Evolutionary conservation across 257 asterid genomes (phyloP), one percentile per base, ranked within the genome.

Genomic region (Nicotiana attenuata): DNA sequence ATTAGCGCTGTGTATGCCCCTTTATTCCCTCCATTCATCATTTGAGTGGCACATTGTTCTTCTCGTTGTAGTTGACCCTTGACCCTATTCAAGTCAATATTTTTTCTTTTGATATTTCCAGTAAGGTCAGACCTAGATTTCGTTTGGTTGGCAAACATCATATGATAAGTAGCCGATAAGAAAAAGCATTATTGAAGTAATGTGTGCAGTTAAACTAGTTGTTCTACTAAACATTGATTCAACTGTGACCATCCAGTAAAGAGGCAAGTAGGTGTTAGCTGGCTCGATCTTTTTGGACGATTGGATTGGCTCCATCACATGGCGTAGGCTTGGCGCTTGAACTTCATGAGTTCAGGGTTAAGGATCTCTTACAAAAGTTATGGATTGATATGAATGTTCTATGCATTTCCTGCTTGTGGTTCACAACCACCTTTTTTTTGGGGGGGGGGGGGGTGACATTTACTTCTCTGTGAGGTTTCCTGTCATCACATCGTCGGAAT

Each of bases 21-120:
- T 71, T 71, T 71, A 73, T 73, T 47, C 60, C 24, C 41, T 73
- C 79, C 63, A 47, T 73, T 73, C 66, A 73, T 7, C 24, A 24
- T 50, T 47, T 50, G 63, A 73, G 63, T 24, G 16, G 5, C 63
- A 20, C 16, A 50, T 73, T 33, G 16, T 7, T 73, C 52, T 73
- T 73, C 8, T 31, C 22, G 7, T 73, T 73, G 50, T 65, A 7
- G 47, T 16, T 8, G 45, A 65, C 15, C 78, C 38, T 29, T 7
- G 41, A 65, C 15, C 78, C 41, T 24, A 73, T 15, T 73, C 78
- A 24, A 73, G 78, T 73, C 35, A 14, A 13, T 24, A 1, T 45
- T 73, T 73, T 16, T 73, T 14, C 61, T 24, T 47, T 24, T 7
- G 20, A 24, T 45, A 9, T 47, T 73, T 50, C 22, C 24, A 47